A percentile compares a stretch with the other conserved stretches of the same genome.
Conservation (phyloP, 768 basidiomycete genomes). For the Leccinellum albellum region DNA sequence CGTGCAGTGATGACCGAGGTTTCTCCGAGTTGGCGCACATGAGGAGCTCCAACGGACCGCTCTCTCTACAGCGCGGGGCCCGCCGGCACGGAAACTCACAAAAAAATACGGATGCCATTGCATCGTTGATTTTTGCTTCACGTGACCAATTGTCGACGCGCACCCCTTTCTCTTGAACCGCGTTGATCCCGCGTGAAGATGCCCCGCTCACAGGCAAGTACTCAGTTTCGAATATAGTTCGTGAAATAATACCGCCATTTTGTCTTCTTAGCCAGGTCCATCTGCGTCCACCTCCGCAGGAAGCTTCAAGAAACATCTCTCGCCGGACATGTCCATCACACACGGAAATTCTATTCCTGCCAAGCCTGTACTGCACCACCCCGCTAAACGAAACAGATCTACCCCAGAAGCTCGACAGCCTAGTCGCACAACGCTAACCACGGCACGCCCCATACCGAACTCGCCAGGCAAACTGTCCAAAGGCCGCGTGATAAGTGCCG, state of each 20-base stretch:
- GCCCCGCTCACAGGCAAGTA: conserved; percentile 18
- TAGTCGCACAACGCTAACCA: conserved; percentile 4
- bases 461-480: conserved; percentile 10
- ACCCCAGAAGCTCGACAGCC: conserved; percentile 11
- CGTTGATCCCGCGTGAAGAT: conserved; percentile 1
- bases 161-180: background rate
- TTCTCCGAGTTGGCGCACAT: conserved; percentile 4
- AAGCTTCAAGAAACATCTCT: conserved; percentile 20
- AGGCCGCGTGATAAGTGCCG: background rate
- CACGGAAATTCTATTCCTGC: background rate
- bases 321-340: conserved; percentile 11
- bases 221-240: background rate
- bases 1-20: conserved; percentile 18
- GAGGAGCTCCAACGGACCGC: background rate
- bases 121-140: conserved; percentile 23
- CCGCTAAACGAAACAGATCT: conserved; percentile 16
- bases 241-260: background rate
- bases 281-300: conserved; percentile 17
- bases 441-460: background rate
- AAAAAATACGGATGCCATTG: no score
- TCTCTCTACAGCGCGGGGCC: background rate
- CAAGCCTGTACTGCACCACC: conserved; percentile 11
- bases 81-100: no score
- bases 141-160: conserved; percentile 18
- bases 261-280: conserved; percentile 6